Base-by-base conservation (phyloP, 75 land plant genomes). In the Isoetes taiwanensis region DNA sequence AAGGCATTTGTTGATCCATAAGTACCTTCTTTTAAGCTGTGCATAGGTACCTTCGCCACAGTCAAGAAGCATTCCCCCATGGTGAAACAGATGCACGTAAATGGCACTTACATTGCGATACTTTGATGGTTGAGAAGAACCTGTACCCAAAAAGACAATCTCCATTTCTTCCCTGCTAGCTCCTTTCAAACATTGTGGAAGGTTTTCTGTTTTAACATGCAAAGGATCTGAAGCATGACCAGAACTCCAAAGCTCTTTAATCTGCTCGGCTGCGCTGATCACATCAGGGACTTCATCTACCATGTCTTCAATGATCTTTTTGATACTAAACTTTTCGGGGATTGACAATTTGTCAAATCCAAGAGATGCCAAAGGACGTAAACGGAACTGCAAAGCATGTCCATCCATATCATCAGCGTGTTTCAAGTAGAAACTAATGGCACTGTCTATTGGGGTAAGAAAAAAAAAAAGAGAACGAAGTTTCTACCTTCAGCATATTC, bases 31-130 rank as follows among this genome's bases (percentile, higher is more conserved):
- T 65, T 77, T 94, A 1, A 94, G 74, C 50, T 94, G 99, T 33
- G 79, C 99, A 32, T 84, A 72, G 28, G 99, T 84, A 56, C 96
- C 99, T 73, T 94, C 99, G 0, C 99, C 99, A 68, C 99, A 94
- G 65, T 94, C 99, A 33, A 94, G 38, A 62, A 94, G 83, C 46
- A 94, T 52, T 33, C 86, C 73, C 66, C 99, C 99, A 42, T 74
- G 76, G 19, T 76, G 64, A 61, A 88, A 94, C 33, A 94, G 85
- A 72, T 94, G 86, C n/a, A 94, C 41, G 56, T 69, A 78, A 9
- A 88, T 72, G 39, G 96, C 76, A 68, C 82, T 94, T 32, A 94
- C 99, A 71, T 94, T 94, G 17, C 99, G 75, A 52, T 94, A 87
- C 56, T 93, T 93, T 19, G 95, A 93, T 12, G 99, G 99, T 60